Base-by-base conservation (phyloP, 306 rosid genomes). In the Pyrus pyrifolia region DNA sequence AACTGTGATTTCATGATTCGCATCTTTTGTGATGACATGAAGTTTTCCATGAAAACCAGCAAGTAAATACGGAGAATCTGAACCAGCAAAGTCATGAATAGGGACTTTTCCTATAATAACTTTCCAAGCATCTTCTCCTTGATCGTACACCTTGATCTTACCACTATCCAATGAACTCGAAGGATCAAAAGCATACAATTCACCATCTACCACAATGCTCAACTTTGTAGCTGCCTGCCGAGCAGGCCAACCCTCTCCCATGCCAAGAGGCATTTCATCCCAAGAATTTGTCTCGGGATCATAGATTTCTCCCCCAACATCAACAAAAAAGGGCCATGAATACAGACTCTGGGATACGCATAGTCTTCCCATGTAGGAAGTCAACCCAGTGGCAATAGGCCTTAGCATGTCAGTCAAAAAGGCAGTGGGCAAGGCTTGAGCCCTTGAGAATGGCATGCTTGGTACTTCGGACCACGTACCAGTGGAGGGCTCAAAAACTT, bases 231-330 rank as follows among this genome's bases (percentile, higher is more conserved):
- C 96, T 3, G 97, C 98, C 62, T 92, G 98, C 74, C 89, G 81
- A 14, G 97, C 95, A 71, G 97, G 98, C 98, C 98, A 95, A 19
- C 96, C 97, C 66, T 95, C 97, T 35, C 98, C 96, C 98, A 95
- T 95, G 57, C 98, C 97, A 68, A 5, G 33, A 27, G 98, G 97
- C 98, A 95, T 95, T 80, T 92, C 98, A 15, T 80, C 77, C 98
- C 98, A 95, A 1, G 89, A 84, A 80, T 89, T 87, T 67, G 90
- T 86, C 68, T 89, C 90, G 12, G 98, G 98, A 77, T 95, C 96
- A 82, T 88, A 95, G 71, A 90, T 87, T 85, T 95, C 97, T 73
- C 98, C 98, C 4, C 98, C 97, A 42, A 95, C 94, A 75, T 95
- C 97, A 64, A 95, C 97, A 75, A 90, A 92, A 82, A 92, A 95